Conservation (phyloP, 108 stramenopile genomes). For the Bacterosira constricta region DNA sequence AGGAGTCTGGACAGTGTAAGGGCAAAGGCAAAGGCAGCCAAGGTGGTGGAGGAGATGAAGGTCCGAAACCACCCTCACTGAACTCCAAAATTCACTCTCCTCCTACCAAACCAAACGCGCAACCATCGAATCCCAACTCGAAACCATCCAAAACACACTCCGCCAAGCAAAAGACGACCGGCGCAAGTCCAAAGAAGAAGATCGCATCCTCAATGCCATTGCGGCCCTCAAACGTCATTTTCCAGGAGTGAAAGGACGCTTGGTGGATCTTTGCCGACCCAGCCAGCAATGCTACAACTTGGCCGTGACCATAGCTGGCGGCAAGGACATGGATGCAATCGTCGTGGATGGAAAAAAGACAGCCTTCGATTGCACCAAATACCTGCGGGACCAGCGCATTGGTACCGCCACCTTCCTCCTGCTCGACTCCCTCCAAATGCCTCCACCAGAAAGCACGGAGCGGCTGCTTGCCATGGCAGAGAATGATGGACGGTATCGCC, state of each 20-base stretch:
- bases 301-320: constrained; percentile 96
- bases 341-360: constrained; percentile 94
- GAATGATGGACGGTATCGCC: constrained; percentile 73
- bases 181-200: constrained; percentile 87
- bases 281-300: constrained; percentile 89
- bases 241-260: constrained; percentile 92
- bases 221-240: constrained; percentile 83
- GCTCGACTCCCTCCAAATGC: constrained; percentile 86
- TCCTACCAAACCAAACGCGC: constrained; percentile 60
- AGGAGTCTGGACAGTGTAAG: constrained; percentile 70
- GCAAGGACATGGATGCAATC: constrained; percentile 95
- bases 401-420: constrained; percentile 97
- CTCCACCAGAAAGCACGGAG: constrained; percentile 77
- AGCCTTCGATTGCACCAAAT: constrained; percentile 92
- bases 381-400: constrained; percentile 92
- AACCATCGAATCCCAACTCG: constrained; percentile 86
- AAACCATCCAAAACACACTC: constrained; percentile 73
- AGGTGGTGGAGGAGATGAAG: constrained; percentile 61
- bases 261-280: constrained; percentile 96
- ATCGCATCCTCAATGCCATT: constrained; percentile 75
- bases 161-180: constrained; percentile 86
- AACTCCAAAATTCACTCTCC: constrained; percentile 56
- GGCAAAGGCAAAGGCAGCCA: constrained; percentile 68
- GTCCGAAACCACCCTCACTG: constrained; percentile 68
- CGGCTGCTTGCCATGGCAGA: constrained; percentile 87